Percentiles rank a stretch among this genome's conserved stretches.
phyloP scores from a whole-genome alignment of 768 basidiomycete species.

The Suillus subluteus region DNA sequence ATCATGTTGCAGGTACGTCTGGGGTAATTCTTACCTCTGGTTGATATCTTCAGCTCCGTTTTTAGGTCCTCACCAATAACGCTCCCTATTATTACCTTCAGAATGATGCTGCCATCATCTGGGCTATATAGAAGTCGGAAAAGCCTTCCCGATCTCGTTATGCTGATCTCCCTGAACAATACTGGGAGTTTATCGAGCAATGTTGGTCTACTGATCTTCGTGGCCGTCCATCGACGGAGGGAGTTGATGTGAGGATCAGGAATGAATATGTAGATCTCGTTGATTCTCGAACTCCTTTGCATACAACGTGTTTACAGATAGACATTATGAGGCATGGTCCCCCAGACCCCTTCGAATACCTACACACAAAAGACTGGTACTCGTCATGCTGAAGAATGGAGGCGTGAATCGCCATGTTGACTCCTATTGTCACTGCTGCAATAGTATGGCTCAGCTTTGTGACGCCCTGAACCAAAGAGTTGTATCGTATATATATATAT shows the following conservation, averaged over 20 bases:
- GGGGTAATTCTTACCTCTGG: constrained; percentile 26
- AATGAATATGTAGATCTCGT: neutral
- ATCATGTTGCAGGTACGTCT: constrained; percentile 31
- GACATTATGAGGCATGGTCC: no score
- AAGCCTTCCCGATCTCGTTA: neutral
- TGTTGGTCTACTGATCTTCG: neutral
- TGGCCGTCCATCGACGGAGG: neutral
- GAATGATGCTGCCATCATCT: neutral
- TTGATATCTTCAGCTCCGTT: constrained; percentile 6
- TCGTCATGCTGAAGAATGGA: no score
- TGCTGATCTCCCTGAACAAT: neutral
- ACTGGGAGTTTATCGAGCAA: neutral
- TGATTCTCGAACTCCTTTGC: neutral
- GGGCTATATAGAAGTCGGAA: neutral
- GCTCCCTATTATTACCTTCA: neutral
- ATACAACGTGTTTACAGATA: no score
- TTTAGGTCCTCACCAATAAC: neutral
- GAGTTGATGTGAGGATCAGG: neutral
- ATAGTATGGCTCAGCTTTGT: no score
- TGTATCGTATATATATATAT: no score
- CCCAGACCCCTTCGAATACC: no score
- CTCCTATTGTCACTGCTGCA: no score
- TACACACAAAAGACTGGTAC: no score
- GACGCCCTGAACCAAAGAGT: no score
- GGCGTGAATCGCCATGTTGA: no score